Conservation (phyloP, 306 rosid species). For the Glycine soja region DNA sequence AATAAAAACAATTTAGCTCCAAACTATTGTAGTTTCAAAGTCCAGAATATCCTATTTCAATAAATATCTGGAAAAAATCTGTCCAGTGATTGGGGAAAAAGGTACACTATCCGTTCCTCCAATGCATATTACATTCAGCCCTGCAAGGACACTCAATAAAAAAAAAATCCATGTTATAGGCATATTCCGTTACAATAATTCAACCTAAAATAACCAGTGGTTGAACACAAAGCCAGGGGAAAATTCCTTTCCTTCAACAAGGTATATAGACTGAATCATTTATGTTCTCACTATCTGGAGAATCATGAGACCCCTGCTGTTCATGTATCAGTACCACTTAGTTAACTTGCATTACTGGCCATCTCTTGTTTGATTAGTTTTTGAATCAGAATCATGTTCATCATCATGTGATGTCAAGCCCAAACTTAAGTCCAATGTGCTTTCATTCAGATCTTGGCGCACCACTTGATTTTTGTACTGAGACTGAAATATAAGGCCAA, state of each 20-base stretch:
- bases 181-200: constrained; percentile 46
- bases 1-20: constrained; percentile 34
- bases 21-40: constrained; percentile 25
- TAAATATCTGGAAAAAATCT: constrained; percentile 43
- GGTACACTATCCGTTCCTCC: constrained; percentile 44
- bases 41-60: constrained; percentile 47
- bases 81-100: constrained; percentile 45
- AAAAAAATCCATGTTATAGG: constrained; percentile 43
- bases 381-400: constrained; percentile 62
- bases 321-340: constrained; percentile 27
- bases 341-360: constrained; percentile 51
- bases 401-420: constrained; percentile 77
- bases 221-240: constrained; percentile 42
- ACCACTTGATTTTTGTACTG: constrained; percentile 72
- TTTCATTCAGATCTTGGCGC: constrained; percentile 94
- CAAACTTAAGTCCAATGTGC: constrained; percentile 90
- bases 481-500: constrained; percentile 43
- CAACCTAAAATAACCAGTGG: constrained; percentile 42
- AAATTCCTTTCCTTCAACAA: constrained; percentile 45
- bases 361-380: constrained; percentile 62
- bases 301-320: constrained; percentile 36
- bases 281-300: constrained; percentile 43
- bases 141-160: constrained; percentile 52
- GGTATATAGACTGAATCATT: constrained; percentile 36
- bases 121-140: constrained; percentile 43